Evolutionary conservation across 73 alveolate species (phyloP).

Genomic region (Paramecium sexaurelia): DNA sequence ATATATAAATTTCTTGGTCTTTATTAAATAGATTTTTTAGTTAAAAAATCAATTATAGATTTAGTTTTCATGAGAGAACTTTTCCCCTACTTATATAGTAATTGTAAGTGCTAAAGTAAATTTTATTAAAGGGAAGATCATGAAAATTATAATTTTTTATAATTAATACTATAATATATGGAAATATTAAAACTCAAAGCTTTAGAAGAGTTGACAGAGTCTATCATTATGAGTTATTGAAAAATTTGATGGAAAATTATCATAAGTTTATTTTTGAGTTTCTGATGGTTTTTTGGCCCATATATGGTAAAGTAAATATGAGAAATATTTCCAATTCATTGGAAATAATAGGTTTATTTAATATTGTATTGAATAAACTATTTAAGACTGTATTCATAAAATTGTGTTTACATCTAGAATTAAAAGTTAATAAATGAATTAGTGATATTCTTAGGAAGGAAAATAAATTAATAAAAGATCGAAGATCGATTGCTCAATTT

Average conservation of each 20-base stretch:
- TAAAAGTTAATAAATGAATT: not conserved
- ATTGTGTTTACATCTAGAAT: not conserved
- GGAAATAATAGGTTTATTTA: not conserved
- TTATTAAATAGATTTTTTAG: not conserved
- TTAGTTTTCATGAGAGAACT: not conserved
- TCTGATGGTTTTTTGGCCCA: constrained; percentile 50
- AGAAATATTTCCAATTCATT: not conserved
- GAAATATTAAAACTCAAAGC: constrained; percentile 29
- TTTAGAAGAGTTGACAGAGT: constrained; percentile 63
- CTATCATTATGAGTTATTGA: not conserved
- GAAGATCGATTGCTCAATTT: constrained; percentile 66
- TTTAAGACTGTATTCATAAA: not conserved
- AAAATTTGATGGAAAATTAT: not conserved
- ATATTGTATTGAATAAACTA: not conserved
- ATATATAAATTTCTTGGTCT: not conserved
- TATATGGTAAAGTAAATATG: not conserved
- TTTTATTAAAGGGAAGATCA: not conserved
- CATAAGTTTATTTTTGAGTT: constrained; percentile 19
- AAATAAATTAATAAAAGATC: not conserved
- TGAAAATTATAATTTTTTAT: not conserved
- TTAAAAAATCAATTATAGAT: not conserved
- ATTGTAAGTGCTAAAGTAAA: not conserved
- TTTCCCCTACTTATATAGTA: not conserved
- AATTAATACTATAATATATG: not conserved
- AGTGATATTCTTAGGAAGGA: not conserved